Conservation (phyloP, 1,284 basidiomycete species). For the Xerocomus nothofagi region DNA sequence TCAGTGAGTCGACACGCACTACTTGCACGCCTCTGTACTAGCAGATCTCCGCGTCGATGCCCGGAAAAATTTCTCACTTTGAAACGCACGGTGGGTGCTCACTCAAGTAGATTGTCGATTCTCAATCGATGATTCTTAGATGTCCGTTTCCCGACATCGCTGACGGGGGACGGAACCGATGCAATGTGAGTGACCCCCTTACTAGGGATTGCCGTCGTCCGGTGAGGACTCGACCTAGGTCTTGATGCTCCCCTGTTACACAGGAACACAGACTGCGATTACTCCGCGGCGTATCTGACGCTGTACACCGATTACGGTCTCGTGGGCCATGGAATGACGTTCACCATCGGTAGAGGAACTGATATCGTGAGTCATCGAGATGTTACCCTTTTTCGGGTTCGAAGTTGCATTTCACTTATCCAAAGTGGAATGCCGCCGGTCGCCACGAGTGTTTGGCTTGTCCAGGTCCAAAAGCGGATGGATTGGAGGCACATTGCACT, state of each 20-base stretch:
- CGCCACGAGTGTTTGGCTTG: background rate
- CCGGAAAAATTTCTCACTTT: conserved; percentile 30
- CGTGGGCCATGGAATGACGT: conserved; percentile 89
- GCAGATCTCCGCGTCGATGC: background rate
- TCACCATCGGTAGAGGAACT: conserved; percentile 91
- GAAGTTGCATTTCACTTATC: background rate
- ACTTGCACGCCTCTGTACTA: background rate
- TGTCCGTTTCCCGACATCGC: conserved; percentile 48
- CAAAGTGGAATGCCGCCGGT: background rate
- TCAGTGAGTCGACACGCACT: background rate
- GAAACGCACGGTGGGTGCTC: conserved; percentile 34
- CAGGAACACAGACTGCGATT: conserved; percentile 92
- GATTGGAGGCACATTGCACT: background rate
- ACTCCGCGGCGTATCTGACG: conserved; percentile 87
- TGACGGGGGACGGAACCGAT: conserved; percentile 61
- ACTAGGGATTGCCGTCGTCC: background rate
- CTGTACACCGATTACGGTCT: conserved; percentile 64
- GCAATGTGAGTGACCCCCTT: conserved; percentile 42
- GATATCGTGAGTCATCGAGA: conserved; percentile 63
- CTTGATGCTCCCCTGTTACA: background rate
- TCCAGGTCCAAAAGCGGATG: background rate
- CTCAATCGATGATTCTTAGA: conserved; percentile 11
- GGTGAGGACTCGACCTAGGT: background rate
- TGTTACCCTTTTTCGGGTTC: background rate
- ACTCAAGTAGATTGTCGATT: background rate